Base-by-base conservation (phyloP, 495 filamentous ascomycete species). In the Cryomyces minteri region DNA sequence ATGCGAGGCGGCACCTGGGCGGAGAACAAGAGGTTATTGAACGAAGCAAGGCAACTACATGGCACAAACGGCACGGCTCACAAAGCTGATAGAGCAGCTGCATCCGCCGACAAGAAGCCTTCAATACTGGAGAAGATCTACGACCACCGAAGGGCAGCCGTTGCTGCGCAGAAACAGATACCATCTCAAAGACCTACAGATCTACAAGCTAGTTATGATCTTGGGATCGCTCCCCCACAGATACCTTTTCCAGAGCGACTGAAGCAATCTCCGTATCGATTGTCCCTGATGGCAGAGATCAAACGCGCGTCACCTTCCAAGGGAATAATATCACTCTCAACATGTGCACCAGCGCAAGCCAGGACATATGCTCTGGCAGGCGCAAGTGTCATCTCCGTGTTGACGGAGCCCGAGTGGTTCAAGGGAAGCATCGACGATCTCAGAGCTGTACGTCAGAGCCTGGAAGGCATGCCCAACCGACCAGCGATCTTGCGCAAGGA, bases 381-480 rank as follows among this genome's bases (percentile, higher is more conserved):
- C 18, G 92, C 90, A 29, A 94, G 88, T 52, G 82, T 92, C 31
- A 96, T 98, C 53, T 95, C 88, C 8, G 92, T 99, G 9, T 74
- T 99, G 44, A 99, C 90, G 0, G 90, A 99, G 62, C 90, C 90
- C 0, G 80, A 95, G 53, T 99, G 87, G 87, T 99, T 99, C 67
- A 96, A 95, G 62, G 90, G 90, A 31, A 88, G 80, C 51, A 84
- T 96, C 43, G 90, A 99, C 44, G 90, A 99, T 58, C 67, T 99
- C 33, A 79, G 85, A 40, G 74, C 80, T 44, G 90, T 94, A 30
- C 77, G 90, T 9, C 84, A 87, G 58, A 84, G 82, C 39, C 67
- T 99, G 11, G 78, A 86, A 51, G 84, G 82, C 8, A 83, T 96
- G 74, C 77, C 82, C 0, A 90, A 95, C 59, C 73, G 90, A 36